A percentile compares a stretch with the other conserved stretches of the same genome.
These are phyloP conservation scores for Wickerhamiella sergipiensis DNA, from an alignment of 805 yeast species.

Conservation along the genomic window DNA sequence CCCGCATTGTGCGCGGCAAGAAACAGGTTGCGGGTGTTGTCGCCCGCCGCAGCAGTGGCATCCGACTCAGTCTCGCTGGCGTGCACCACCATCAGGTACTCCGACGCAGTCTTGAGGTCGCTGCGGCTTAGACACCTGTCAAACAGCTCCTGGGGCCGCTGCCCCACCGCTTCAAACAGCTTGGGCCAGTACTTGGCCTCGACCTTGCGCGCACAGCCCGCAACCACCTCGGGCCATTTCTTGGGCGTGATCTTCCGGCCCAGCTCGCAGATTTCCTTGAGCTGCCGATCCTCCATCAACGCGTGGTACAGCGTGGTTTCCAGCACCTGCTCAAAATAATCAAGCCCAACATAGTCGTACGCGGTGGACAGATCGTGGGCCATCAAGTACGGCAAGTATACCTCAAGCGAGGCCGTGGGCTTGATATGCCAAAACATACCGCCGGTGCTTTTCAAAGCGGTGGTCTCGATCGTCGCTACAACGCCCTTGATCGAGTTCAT, in stretches of 20 bases:
- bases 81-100: conserved; percentile 29
- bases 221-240: conserved; percentile 22
- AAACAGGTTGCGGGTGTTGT: conserved; percentile 21
- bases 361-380: conserved; percentile 22
- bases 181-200: conserved; percentile 42
- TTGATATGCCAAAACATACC: conserved; percentile 23
- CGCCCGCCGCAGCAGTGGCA: conserved; percentile 4
- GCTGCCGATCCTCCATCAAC: conserved; percentile 16
- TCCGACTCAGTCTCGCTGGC: conserved; percentile 15
- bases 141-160: conserved; percentile 22
- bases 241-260: not conserved
- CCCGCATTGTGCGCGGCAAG: conserved; percentile 23
- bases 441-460: conserved; percentile 24
- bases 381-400: conserved; percentile 23
- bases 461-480: conserved; percentile 37
- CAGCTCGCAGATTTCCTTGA: not conserved
- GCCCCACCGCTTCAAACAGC: conserved; percentile 26
- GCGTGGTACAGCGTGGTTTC: conserved; percentile 28
- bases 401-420: conserved; percentile 21
- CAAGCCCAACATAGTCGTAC: conserved; percentile 21
- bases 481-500: conserved; percentile 35
- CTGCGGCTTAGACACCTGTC: conserved; percentile 24
- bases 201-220: conserved; percentile 42
- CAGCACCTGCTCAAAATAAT: conserved; percentile 29
- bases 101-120: conserved; percentile 29